Evolutionary conservation across 495 filamentous ascomycete species (phyloP).

Genomic region (Aspergillus bertholletiae): DNA sequence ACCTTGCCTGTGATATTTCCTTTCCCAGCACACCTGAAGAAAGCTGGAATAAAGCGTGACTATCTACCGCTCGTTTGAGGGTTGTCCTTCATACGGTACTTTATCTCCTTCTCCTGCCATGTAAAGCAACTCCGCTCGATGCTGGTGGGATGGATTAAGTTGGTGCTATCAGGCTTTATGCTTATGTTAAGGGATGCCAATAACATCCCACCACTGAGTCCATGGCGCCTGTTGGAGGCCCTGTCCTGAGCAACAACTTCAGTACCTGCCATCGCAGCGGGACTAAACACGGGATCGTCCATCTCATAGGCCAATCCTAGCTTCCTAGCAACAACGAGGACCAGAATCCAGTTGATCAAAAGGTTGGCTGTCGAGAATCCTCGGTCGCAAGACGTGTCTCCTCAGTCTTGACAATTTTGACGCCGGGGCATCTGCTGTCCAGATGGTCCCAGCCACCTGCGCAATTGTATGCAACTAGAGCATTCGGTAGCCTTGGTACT

Average conservation of each 20-base stretch:
- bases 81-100: slow-evolving; percentile 11
- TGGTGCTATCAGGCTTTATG: no score
- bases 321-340: slow-evolving; percentile 28
- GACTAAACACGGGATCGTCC: slow-evolving; percentile 19
- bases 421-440: slow-evolving; percentile 20
- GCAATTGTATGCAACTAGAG: slow-evolving; percentile 18
- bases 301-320: slow-evolving; percentile 31
- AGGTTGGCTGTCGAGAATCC: slow-evolving; percentile 33
- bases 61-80: no score
- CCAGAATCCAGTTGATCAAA: slow-evolving; percentile 30
- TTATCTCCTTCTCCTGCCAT: no score
- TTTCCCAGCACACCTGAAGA: no score
- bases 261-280: slow-evolving; percentile 28
- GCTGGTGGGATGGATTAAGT: no score
- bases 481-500: slow-evolving; percentile 16
- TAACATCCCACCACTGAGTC: no score
- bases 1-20: neutral
- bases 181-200: no score
- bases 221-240: slow-evolving; percentile 21
- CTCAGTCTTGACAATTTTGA: slow-evolving; percentile 21
- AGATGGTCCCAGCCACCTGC: slow-evolving; percentile 17
- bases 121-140: no score
- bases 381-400: slow-evolving; percentile 28
- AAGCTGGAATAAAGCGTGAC: no score
- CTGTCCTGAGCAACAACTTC: slow-evolving; percentile 30